Conservation (phyloP, 2,329 filamentous ascomycete genomes). For the Xylaria sp. region DNA sequence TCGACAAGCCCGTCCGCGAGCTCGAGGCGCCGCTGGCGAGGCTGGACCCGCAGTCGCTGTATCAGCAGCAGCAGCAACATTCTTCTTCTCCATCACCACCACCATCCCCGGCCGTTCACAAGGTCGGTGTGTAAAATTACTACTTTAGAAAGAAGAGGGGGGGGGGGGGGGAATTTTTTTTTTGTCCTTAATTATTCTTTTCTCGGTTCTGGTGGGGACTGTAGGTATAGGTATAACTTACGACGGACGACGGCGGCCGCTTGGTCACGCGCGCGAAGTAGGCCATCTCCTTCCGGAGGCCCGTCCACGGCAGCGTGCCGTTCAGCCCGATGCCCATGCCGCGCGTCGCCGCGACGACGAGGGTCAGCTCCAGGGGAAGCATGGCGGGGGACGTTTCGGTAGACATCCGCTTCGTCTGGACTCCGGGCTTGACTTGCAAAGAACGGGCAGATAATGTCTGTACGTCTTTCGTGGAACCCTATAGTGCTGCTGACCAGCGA, state of each 20-base stretch:
- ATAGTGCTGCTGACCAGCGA: too few species aligned
- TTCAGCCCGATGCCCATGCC: constrained; percentile 84
- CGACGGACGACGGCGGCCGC: constrained; percentile 54
- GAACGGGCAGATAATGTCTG: too few species aligned
- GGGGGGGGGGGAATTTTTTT: too few species aligned
- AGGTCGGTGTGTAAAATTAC: constrained; percentile 23
- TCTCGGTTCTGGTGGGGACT: constrained; percentile 31
- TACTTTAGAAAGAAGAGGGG: too few species aligned
- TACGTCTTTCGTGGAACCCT: too few species aligned
- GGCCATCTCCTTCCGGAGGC: constrained; percentile 86
- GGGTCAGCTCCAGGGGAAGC: constrained; percentile 67
- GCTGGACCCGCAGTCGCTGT: too few species aligned
- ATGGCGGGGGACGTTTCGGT: constrained; percentile 4
- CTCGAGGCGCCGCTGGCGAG: constrained; percentile 41
- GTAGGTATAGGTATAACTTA: constrained; percentile 25
- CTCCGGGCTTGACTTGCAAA: background rate
- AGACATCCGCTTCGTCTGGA: constrained; percentile 18
- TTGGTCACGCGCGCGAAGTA: constrained; percentile 94
- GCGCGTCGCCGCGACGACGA: constrained; percentile 91
- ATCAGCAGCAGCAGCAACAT: too few species aligned
- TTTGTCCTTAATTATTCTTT: too few species aligned
- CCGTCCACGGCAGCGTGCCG: constrained; percentile 85
- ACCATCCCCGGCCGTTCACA: constrained; percentile 15
- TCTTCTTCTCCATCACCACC: too few species aligned
- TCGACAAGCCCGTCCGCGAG: constrained; percentile 47